phyloP scores from a whole-genome alignment of 495 filamentous ascomycete genomes.

The Hypoxylon lenormandii region DNA sequence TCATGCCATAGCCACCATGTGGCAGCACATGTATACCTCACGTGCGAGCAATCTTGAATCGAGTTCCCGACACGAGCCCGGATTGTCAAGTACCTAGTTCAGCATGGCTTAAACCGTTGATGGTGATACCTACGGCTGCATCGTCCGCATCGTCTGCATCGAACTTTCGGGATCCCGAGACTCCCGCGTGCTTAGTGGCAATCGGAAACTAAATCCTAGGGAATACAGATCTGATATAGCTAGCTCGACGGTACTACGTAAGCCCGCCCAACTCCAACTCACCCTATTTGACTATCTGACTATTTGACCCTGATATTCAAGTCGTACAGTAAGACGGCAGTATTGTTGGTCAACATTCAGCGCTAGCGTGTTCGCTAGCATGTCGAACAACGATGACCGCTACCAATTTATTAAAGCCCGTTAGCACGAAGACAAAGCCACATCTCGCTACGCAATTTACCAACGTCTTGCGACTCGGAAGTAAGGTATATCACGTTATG shows the following conservation, averaged over 20 bases:
- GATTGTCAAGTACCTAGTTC: not conserved
- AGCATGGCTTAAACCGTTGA: slow-evolving; percentile 2
- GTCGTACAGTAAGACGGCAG: slow-evolving; percentile 33
- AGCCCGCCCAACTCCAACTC: slow-evolving; percentile 20
- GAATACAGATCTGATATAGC: slow-evolving; percentile 39
- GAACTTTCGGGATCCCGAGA: slow-evolving; percentile 28
- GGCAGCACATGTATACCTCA: slow-evolving; percentile 12
- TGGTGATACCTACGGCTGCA: slow-evolving; percentile 20
- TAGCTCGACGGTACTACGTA: slow-evolving; percentile 30
- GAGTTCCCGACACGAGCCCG: not conserved
- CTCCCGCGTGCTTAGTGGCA: slow-evolving; percentile 25
- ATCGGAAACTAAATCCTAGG: slow-evolving; percentile 34
- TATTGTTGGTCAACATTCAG: not conserved
- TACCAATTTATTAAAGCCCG: no score
- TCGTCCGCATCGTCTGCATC: not conserved
- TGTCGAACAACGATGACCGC: slow-evolving; percentile 9
- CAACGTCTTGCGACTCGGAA: not conserved
- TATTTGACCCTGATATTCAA: slow-evolving; percentile 18
- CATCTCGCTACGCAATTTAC: not conserved
- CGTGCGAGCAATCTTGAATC: slow-evolving; percentile 12
- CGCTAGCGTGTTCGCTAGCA: not conserved
- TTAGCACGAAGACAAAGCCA: no score
- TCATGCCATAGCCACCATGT: slow-evolving; percentile 19
- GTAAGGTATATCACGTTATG: not conserved
- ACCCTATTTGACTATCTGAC: no score